These are phyloP conservation scores for Tulasnella sp. DNA, from an alignment of 768 basidiomycete species.

Conservation along the genomic window DNA sequence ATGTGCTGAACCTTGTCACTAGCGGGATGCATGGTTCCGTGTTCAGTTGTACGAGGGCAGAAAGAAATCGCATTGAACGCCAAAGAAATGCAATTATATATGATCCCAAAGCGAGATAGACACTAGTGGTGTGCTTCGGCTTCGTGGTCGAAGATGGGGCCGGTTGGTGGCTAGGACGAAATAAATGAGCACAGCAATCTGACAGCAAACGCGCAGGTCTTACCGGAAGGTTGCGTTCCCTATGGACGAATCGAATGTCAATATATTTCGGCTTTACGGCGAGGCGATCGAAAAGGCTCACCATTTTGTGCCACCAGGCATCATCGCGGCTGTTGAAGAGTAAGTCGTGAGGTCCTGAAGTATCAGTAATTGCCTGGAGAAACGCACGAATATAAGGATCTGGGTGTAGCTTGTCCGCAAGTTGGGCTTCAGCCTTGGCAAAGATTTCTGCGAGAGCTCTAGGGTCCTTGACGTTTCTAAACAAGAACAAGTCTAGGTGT, in stretches of 20 bases:
- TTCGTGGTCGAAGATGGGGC: conserved; percentile 16
- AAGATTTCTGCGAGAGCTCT: conserved; percentile 70
- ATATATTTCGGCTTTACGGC: conserved; percentile 14
- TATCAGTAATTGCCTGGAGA: neutral
- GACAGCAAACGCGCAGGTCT: neutral
- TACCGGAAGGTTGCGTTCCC: conserved; percentile 80
- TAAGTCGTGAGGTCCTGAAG: neutral
- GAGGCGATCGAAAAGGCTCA: conserved; percentile 36
- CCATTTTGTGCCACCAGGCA: conserved; percentile 96
- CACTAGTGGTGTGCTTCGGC: conserved; percentile 9
- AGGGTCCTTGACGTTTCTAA: conserved; percentile 76
- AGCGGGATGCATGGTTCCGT: neutral
- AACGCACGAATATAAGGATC: conserved; percentile 89
- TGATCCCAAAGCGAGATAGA: neutral
- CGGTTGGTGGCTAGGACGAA: conserved; percentile 6
- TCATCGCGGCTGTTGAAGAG: conserved; percentile 52
- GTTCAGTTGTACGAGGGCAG: neutral
- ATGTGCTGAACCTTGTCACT: neutral
- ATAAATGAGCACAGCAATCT: neutral
- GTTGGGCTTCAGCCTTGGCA: conserved; percentile 66
- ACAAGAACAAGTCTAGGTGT: conserved; percentile 12
- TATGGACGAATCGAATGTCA: conserved; percentile 28
- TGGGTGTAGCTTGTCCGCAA: conserved; percentile 66
- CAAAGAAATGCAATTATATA: neutral
- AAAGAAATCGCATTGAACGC: neutral